phyloP scores from a whole-genome alignment of 2,329 filamentous ascomycete species.

The Tolypocladium endophyticum region DNA sequence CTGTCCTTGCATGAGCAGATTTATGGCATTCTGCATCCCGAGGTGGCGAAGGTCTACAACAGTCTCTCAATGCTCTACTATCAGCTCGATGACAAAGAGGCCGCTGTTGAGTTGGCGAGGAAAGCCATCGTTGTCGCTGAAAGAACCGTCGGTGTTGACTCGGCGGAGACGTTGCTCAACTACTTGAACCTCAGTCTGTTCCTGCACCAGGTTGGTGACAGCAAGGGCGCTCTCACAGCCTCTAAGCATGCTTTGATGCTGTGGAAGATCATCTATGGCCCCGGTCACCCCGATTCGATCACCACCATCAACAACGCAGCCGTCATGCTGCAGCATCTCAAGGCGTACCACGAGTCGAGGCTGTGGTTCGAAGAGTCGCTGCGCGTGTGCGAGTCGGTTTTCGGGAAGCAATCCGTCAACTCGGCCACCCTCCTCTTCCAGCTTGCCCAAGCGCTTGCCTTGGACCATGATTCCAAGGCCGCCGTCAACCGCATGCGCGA shows the following conservation, averaged over 20 bases:
- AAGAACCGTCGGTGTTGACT: conserved; percentile 86
- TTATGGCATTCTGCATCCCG: conserved; percentile 92
- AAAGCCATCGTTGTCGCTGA: conserved; percentile 96
- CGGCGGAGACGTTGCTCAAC: conserved; percentile 84
- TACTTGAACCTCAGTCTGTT: conserved; percentile 95
- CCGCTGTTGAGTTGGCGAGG: conserved; percentile 85
- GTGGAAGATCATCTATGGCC: conserved; percentile 94
- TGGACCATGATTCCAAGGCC: conserved; percentile 90
- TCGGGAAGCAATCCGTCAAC: conserved; percentile 82
- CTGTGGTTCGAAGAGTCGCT: conserved; percentile 95
- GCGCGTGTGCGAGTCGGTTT: conserved; percentile 77
- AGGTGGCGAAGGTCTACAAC: conserved; percentile 92
- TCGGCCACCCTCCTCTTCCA: conserved; percentile 94
- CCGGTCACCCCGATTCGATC: conserved; percentile 91
- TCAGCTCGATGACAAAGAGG: conserved; percentile 94
- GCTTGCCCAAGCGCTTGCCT: conserved; percentile 83
- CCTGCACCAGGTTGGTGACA: conserved; percentile 85
- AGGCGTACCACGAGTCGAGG: conserved; percentile 88
- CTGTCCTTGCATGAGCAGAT: conserved; percentile 96
- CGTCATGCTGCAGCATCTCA: conserved; percentile 94
- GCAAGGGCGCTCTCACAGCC: conserved; percentile 75
- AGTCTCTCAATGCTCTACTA: conserved; percentile 93
- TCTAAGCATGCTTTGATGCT: conserved; percentile 87
- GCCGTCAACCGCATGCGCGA: conserved; percentile 92
- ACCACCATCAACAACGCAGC: conserved; percentile 98